A percentile compares a stretch with the other conserved stretches of the same genome.
Conservation (phyloP, 805 yeast genomes). For the Myxozyma mucilagina region DNA sequence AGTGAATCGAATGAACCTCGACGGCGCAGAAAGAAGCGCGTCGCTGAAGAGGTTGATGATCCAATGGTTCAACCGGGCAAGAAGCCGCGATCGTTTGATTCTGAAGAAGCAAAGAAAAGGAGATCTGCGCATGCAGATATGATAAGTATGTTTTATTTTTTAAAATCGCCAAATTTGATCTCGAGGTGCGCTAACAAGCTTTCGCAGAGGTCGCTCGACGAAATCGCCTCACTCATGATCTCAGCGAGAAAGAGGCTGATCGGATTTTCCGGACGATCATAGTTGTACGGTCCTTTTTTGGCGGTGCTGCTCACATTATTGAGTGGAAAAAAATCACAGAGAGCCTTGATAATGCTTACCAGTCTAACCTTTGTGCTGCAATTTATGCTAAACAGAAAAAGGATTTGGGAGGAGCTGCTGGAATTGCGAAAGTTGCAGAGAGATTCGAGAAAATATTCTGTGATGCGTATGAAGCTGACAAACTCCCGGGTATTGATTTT, state of each 20-base stretch:
- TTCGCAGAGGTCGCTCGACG: neutral
- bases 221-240: neutral
- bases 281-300: conserved; percentile 55
- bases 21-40: neutral
- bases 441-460: conserved; percentile 69
- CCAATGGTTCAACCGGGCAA: conserved; percentile 12
- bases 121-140: conserved; percentile 4
- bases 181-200: neutral
- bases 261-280: conserved; percentile 63
- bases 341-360: conserved; percentile 46
- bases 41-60: neutral
- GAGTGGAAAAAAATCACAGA: conserved; percentile 64
- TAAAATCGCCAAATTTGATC: neutral
- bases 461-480: conserved; percentile 57
- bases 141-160: neutral
- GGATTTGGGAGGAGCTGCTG: conserved; percentile 59
- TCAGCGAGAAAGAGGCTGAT: conserved; percentile 48
- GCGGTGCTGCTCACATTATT: conserved; percentile 54
- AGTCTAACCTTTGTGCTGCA: conserved; percentile 51
- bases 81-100: conserved; percentile 1
- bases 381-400: conserved; percentile 73
- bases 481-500: conserved; percentile 43
- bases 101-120: conserved; percentile 5
- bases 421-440: conserved; percentile 53
- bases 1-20: neutral